phyloP scores from a whole-genome alignment of 148 eudicot species.

The Pouteria glomerata region DNA sequence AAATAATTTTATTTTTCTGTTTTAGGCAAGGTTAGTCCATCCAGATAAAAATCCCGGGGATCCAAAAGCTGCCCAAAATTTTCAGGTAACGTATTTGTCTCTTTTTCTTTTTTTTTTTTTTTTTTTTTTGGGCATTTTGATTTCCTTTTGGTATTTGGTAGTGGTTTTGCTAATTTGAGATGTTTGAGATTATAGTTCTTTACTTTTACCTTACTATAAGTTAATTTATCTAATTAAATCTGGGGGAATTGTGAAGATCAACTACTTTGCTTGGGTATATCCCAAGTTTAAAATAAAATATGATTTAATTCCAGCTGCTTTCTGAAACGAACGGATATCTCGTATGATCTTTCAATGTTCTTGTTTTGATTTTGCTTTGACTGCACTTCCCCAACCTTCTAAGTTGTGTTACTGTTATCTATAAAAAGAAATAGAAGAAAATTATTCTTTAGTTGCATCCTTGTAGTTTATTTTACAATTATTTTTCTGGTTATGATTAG shows the following conservation, averaged over 20 bases:
- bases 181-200: neutral
- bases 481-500: constrained; percentile 24
- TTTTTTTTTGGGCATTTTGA: neutral
- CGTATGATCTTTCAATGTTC: neutral
- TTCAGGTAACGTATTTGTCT: constrained; percentile 49
- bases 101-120: neutral
- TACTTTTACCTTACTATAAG: neutral
- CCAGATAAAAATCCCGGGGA: constrained; percentile 95
- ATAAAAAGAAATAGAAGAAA: neutral
- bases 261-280: neutral
- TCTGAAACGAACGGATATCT: neutral
- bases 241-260: neutral
- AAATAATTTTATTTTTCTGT: neutral
- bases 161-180: neutral
- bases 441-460: neutral
- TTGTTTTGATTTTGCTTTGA: neutral
- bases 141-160: neutral
- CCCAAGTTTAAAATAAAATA: neutral
- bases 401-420: neutral
- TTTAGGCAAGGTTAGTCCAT: constrained; percentile 84
- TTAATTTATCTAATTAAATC: neutral
- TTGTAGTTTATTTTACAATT: neutral
- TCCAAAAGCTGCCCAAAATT: constrained; percentile 80
- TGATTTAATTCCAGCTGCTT: neutral
- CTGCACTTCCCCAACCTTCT: neutral